Base-by-base conservation (phyloP, 1,284 basidiomycete genomes). In the Ustilago nuda region DNA sequence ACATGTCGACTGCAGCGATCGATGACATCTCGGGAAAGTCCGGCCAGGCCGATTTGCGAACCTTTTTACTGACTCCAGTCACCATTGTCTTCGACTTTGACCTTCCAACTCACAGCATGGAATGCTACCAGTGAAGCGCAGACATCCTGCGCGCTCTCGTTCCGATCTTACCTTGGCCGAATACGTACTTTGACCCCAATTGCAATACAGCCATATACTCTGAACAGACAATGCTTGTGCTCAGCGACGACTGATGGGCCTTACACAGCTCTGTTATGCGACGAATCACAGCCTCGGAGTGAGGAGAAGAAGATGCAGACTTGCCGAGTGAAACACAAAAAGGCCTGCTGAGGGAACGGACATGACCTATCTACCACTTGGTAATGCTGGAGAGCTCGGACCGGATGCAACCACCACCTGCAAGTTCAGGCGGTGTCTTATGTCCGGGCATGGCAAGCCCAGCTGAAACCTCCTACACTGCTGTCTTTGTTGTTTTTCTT, bases 111-210 rank as follows among this genome's bases (percentile, higher is more conserved):
- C 2, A 30, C 51, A 61, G 60, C 52, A 55, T 54, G 43, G 56
- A 63, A 46, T 63, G 39, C 61, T 63, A 56, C 61, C 54, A 63
- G 61, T 55, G 30, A 61, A 12, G 32, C 48, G 30, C 13, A 39
- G 11, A 39, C 4, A 17, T 56, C 19, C 12, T 19, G 32, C 32
- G 17, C 4, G 5, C 5, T 2, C 8, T 43, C n/a, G 23, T 27
- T 45, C 55, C 12, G 19, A 7, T 19, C 17, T 45, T 13, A 17
- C 6, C 27, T 27, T 50, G 48, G 30, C 48, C 30, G 48, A 32
- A 8, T 19, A 50, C 48, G 11, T 13, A 7, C 27, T 30, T n/a
- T 50, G 48, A 30, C 8, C 12, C 48, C 8, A 9, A 12, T 32
- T 50, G 48, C 48, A 50, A 50, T 50, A 32, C 48, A 30, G 13